Conservation (phyloP, 208 protist genomes). For the Acanthamoeba castellanii region DNA sequence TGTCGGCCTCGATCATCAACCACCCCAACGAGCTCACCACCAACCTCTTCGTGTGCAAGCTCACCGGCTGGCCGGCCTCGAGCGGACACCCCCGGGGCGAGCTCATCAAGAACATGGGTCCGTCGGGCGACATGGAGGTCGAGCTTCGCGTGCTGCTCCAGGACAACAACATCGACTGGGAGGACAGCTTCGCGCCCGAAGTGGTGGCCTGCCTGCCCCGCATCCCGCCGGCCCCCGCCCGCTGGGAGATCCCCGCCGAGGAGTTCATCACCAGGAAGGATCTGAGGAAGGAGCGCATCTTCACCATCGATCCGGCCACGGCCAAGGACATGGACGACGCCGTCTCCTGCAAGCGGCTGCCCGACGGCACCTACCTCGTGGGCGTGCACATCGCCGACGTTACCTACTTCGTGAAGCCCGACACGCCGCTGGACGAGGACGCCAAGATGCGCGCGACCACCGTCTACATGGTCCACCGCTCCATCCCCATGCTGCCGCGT, state of each 20-base stretch:
- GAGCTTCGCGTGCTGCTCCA: constrained; percentile 90
- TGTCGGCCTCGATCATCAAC: constrained; percentile 57
- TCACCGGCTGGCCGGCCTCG: constrained; percentile 74
- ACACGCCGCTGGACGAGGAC: constrained; percentile 91
- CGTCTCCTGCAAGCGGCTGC: constrained; percentile 81
- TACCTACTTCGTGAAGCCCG: constrained; percentile 92
- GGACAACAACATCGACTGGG: constrained; percentile 85
- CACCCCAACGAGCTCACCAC: constrained; percentile 67
- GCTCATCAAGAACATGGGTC: constrained; percentile 83
- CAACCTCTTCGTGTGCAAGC: constrained; percentile 73
- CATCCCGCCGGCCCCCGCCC: neutral
- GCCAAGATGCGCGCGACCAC: constrained; percentile 91
- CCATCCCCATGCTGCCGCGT: constrained; percentile 88
- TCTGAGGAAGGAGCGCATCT: constrained; percentile 85
- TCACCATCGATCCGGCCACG: constrained; percentile 92
- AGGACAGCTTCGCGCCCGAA: constrained; percentile 75
- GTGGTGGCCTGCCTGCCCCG: constrained; percentile 73
- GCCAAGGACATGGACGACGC: constrained; percentile 93
- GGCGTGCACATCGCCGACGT: constrained; percentile 97
- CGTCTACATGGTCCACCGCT: constrained; percentile 90
- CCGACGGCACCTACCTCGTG: constrained; percentile 87
- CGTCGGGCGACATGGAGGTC: constrained; percentile 88
- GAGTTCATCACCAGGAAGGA: constrained; percentile 86
- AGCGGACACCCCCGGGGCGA: constrained; percentile 67
- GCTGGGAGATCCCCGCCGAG: constrained; percentile 81